Base-by-base conservation (phyloP, 2,329 filamentous ascomycete genomes). In the Alternaria longipes region DNA sequence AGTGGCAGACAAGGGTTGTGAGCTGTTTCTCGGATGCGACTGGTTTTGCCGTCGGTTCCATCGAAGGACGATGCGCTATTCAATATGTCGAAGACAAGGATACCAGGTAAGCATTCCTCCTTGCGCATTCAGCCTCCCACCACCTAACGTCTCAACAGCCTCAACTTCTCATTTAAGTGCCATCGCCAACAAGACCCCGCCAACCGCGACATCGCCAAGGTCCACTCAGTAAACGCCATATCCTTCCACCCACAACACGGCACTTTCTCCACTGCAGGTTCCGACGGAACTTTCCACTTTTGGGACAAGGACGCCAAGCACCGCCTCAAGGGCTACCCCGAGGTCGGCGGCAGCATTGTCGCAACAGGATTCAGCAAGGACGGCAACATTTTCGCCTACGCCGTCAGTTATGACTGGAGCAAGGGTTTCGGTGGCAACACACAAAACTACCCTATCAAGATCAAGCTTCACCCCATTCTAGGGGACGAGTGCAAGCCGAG, bases 141-240 rank as follows among this genome's bases (percentile, higher is more conserved):
- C 30, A 36, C 47, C 62, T 72, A 69, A 74, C 61, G 6, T 20
- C 24, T n/a, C 12, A 28, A 20, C 49, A 80, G 79, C 66, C 91
- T 90, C 74, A 98, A 99, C 84, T 99, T 99, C 84, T 97, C 93
- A 42, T 99, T 99, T 89, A 98, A 98, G 82, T 99, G 95, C 81
- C 95, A 99, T 80, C 93, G 95, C 60, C 92, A 97, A 72, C 87
- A 88, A 5, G 88, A 91, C 1, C 82, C 88, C 59, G 80, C 78
- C 54, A 71, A 80, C 47, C 81, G 82, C 61, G 94, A 93, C 80
- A 83, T 90, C 66, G 92, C 91, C 71, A 95, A 94, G 75, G 95
- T 98, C 71, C 95, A 94, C 84, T 90, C 93, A 1, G 93, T 99
- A 76, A 99, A 99, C 82, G 91, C 93, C 70, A 99, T 99, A 79